phyloP scores from a whole-genome alignment of 306 rosid species.

The Abrus pulchellus region DNA sequence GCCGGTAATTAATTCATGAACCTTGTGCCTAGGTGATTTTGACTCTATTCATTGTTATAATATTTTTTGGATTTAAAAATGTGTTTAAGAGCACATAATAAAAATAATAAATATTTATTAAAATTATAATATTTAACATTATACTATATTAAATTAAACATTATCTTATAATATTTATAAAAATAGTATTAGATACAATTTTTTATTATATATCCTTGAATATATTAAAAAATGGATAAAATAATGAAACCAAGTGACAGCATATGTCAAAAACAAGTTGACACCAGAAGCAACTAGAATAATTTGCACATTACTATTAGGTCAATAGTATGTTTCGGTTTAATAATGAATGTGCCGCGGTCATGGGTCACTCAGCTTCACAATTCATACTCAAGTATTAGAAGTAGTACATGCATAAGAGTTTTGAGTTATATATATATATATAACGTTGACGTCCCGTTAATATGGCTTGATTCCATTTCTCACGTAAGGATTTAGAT shows the following conservation, averaged over 20 bases:
- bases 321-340: background rate
- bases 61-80: no score
- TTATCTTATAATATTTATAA: no score
- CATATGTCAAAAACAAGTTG: slow-evolving; percentile 37
- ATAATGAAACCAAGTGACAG: slow-evolving; percentile 6
- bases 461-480: background rate
- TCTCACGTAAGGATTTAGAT: background rate
- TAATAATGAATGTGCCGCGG: background rate
- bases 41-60: background rate
- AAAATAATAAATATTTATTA: no score
- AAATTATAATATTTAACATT: no score
- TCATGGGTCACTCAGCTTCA: background rate
- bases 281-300: background rate
- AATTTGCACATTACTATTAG: slow-evolving; percentile 9
- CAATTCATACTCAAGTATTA: background rate
- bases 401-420: no score
- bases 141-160: no score
- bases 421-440: no score
- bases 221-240: background rate
- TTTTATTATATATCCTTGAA: no score
- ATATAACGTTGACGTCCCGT: background rate
- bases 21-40: slow-evolving; percentile 1
- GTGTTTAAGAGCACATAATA: no score
- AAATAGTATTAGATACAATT: no score
- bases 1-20: slow-evolving; percentile 37